Percentiles rank a stretch among this genome's conserved stretches.
Conservation (phyloP, 2,329 filamentous ascomycete genomes). For the Bipolaris bicolor region DNA sequence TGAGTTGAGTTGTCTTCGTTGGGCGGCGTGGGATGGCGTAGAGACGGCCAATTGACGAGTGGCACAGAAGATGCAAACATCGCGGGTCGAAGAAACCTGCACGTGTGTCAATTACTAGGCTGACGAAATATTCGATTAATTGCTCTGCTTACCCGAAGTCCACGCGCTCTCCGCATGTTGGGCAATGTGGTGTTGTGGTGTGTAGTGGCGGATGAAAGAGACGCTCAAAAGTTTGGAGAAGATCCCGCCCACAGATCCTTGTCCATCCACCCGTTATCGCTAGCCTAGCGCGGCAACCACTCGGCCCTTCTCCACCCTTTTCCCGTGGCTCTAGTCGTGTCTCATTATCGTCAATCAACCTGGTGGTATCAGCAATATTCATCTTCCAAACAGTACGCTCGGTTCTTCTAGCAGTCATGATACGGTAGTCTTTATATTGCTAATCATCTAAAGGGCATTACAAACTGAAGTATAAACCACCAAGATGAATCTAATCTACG, state of each 20-base stretch:
- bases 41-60: slow-evolving; percentile 38
- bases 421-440: not conserved
- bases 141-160: slow-evolving; percentile 32
- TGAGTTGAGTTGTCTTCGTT: slow-evolving; percentile 42
- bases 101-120: slow-evolving; percentile 10
- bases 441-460: not conserved
- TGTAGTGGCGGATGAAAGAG: slow-evolving; percentile 11
- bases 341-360: not conserved
- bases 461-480: not conserved
- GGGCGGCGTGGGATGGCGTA: slow-evolving; percentile 26
- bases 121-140: not conserved
- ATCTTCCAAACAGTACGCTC: not conserved
- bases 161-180: slow-evolving; percentile 41
- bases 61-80: slow-evolving; percentile 50
- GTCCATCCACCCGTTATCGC: slow-evolving; percentile 4
- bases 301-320: not conserved
- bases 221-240: slow-evolving; percentile 26
- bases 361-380: not conserved
- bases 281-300: not conserved
- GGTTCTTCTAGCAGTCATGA: not conserved
- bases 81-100: slow-evolving; percentile 44
- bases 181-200: slow-evolving; percentile 7
- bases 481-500: not conserved
- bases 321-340: not conserved
- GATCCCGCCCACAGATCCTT: slow-evolving; percentile 22